Base-by-base conservation (phyloP, 805 yeast genomes). In the Priceomyces haplophilus region DNA sequence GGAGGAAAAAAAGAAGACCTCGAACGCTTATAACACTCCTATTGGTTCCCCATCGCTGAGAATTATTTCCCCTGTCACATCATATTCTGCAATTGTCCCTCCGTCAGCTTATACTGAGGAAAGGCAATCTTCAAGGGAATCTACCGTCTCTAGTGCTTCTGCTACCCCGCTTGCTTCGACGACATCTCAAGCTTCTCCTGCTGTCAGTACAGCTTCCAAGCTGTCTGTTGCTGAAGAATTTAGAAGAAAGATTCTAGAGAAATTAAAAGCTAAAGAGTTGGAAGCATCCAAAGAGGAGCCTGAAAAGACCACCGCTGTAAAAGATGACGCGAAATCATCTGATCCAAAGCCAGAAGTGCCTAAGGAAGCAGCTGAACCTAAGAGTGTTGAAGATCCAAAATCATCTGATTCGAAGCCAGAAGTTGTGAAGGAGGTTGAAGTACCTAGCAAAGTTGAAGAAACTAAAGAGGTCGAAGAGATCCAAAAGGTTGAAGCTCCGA, bases 1-100 rank as follows among this genome's bases (percentile, higher is more conserved):
- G 46, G 74, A 70, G 40, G 73, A 66, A 35, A 67, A 67, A 56
- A 65, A 61, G 50, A 67, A 60, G 54, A 53, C 56, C 24, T 42
- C 55, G n/a, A 46, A 51, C 23, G 52, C 64, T 8, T 43, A 54
- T 8, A 49, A 57, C 17, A 59, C 70, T 6, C 71, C 73, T 3
- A 48, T 53, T 12, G 50, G 64, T 5, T 64, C 69, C 13, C 67
- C 71, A 21, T 62, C 63, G n/a, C 47, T 56, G 19, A 49, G 53
- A 24, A 46, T 34, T 12, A 41, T 42, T 24, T 41, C 45, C 18
- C 49, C 47, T 17, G 42, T 37, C 7, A 39, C 18, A 4, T 40
- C 51, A 15, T 36, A 24, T 24, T 39, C 50, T 12, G 43, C 50
- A 19, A 35, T 38, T 20, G 41, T 41, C 11, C 43, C 51, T 18